These are phyloP conservation scores for Pseudogymnoascus sp. DNA, from an alignment of 2,329 filamentous ascomycete species.

Conservation along the genomic window DNA sequence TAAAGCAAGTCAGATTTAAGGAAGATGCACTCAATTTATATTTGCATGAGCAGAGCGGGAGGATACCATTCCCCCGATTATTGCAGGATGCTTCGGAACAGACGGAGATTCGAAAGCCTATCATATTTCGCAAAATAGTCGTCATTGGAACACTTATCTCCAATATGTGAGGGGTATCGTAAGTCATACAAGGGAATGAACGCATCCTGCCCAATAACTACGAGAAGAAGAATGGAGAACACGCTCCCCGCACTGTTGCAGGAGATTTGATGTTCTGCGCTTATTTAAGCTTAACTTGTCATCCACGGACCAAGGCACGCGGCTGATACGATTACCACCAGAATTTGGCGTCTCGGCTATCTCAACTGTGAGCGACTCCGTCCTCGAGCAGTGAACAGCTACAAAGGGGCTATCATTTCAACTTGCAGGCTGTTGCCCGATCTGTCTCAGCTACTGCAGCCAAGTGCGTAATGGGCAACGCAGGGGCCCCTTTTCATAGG, in stretches of 20 bases:
- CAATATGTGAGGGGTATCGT: neutral
- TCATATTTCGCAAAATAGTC: constrained; percentile 1
- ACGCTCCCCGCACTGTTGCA: neutral
- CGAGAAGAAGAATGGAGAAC: neutral
- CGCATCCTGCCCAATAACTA: neutral
- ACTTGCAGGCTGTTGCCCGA: neutral
- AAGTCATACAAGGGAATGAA: neutral
- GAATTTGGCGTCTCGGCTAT: neutral
- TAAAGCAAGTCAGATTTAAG: neutral
- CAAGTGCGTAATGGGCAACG: neutral
- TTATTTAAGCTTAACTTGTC: constrained; percentile 8
- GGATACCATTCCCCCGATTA: neutral
- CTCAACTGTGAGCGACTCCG: neutral
- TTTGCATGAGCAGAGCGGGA: neutral
- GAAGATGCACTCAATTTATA: constrained; percentile 5
- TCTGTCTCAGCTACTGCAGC: constrained; percentile 1
- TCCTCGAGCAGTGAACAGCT: neutral
- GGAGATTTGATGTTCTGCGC: constrained; percentile 8
- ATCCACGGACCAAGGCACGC: neutral
- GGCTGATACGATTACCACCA: neutral
- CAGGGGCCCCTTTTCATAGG: neutral
- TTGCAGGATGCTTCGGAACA: neutral
- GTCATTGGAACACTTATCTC: neutral
- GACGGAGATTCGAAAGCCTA: neutral
- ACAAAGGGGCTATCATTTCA: neutral